Conservation (phyloP, 2,329 filamentous ascomycete genomes). For the Fusarium pilosicola region DNA sequence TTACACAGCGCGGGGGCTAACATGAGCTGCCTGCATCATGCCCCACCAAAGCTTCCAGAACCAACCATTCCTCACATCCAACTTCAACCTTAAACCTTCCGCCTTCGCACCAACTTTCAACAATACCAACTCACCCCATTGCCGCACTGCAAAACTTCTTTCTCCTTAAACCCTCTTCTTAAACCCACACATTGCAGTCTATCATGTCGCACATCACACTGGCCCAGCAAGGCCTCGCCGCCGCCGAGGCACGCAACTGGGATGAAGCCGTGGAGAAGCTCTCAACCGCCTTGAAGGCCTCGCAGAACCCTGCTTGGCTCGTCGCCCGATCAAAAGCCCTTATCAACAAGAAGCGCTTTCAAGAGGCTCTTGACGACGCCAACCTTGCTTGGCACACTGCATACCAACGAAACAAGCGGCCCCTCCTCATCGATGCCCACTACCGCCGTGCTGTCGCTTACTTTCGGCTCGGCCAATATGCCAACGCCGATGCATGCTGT, state of each 20-base stretch:
- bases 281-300: slow-evolving; percentile 72
- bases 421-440: slow-evolving; percentile 83
- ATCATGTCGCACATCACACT: slow-evolving; percentile 62
- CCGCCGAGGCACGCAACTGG: slow-evolving; percentile 72
- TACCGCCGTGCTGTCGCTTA: slow-evolving; percentile 81
- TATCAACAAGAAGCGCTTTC: slow-evolving; percentile 68
- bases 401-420: slow-evolving; percentile 74
- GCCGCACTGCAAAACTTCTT: background rate
- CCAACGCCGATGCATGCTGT: slow-evolving; percentile 79
- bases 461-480: slow-evolving; percentile 75
- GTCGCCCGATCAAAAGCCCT: slow-evolving; percentile 84
- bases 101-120: background rate
- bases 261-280: slow-evolving; percentile 74
- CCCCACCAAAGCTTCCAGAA: slow-evolving; percentile 50
- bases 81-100: background rate
- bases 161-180: background rate
- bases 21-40: slow-evolving; percentile 1
- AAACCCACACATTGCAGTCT: background rate
- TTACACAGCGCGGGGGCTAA: background rate
- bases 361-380: slow-evolving; percentile 75
- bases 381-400: slow-evolving; percentile 72
- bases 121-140: background rate
- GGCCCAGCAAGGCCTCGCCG: slow-evolving; percentile 71
- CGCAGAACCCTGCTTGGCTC: slow-evolving; percentile 79
- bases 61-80: slow-evolving; percentile 28